Conservation (phyloP, 805 yeast genomes). For the Candida oleophila region DNA sequence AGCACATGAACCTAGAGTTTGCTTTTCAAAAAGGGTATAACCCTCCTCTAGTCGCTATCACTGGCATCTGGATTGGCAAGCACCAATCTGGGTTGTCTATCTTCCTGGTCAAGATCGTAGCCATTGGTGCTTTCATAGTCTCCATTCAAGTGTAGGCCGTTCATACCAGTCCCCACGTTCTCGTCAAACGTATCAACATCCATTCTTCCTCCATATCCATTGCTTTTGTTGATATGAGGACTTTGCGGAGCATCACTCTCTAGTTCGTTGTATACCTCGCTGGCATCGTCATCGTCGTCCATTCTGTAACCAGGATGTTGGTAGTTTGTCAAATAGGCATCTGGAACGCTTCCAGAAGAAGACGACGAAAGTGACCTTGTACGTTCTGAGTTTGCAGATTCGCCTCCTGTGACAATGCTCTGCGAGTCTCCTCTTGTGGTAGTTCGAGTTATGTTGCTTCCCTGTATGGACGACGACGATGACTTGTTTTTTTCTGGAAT, state of each 20-base stretch:
- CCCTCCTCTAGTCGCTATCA: conserved; percentile 32
- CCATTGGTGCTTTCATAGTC: conserved; percentile 13
- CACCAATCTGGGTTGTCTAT: conserved; percentile 41
- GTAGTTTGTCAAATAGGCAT: conserved; percentile 31
- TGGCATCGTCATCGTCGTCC: conserved; percentile 20
- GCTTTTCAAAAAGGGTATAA: background rate
- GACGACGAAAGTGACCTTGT: conserved; percentile 15
- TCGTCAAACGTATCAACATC: background rate
- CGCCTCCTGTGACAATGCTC: conserved; percentile 15
- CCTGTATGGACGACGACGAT: background rate
- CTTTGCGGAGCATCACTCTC: conserved; percentile 1
- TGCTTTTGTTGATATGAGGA: conserved; percentile 3
- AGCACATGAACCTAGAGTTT: too few species aligned
- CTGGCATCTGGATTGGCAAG: conserved; percentile 59
- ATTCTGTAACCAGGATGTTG: conserved; percentile 41
- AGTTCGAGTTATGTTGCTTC: background rate
- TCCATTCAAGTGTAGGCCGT: background rate
- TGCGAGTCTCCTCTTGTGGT: conserved; percentile 12
- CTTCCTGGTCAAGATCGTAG: conserved; percentile 14
- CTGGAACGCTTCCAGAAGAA: conserved; percentile 31
- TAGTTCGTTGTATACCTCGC: conserved; percentile 6
- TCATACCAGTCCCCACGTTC: background rate
- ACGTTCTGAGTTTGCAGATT: conserved; percentile 12
- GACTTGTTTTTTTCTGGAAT: background rate
- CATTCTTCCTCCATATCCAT: conserved; percentile 2